phyloP scores from a whole-genome alignment of 1,284 basidiomycete species.

The Golubevia sp. region DNA sequence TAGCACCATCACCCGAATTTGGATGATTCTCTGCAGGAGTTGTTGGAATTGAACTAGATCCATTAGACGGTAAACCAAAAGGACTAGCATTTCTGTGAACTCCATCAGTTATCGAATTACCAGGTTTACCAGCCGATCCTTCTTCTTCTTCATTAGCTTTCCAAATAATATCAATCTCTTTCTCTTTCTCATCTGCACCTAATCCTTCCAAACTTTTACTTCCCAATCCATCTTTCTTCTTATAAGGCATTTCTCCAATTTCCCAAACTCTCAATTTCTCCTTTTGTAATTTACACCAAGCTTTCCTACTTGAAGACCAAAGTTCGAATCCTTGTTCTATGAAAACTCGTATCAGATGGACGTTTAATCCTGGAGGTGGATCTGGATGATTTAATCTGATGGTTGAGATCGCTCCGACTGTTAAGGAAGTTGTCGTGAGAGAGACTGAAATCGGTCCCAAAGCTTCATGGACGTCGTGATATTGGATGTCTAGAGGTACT shows the following conservation, averaged over 20 bases:
- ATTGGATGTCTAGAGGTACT: slow-evolving; percentile 50
- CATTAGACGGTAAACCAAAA: slow-evolving; percentile 31
- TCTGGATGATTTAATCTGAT: slow-evolving; percentile 47
- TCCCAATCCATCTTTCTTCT: slow-evolving; percentile 32
- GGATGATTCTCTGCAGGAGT: slow-evolving; percentile 31
- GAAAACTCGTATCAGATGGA: slow-evolving; percentile 50
- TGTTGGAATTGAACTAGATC: slow-evolving; percentile 24
- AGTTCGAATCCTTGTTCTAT: slow-evolving; percentile 57
- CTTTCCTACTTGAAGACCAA: slow-evolving; percentile 35
- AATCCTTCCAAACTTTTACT: not conserved
- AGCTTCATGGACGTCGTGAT: slow-evolving; percentile 53
- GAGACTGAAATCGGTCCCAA: slow-evolving; percentile 46
- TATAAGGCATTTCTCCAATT: slow-evolving; percentile 52
- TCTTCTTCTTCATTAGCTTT: slow-evolving; percentile 25
- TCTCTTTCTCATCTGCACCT: not conserved
- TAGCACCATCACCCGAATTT: slow-evolving; percentile 2
- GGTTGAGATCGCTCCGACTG: slow-evolving; percentile 50
- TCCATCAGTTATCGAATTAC: slow-evolving; percentile 18
- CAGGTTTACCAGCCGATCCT: slow-evolving; percentile 30
- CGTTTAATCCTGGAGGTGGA: slow-evolving; percentile 47
- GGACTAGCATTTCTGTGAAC: slow-evolving; percentile 25
- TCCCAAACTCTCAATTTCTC: slow-evolving; percentile 58
- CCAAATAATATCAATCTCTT: slow-evolving; percentile 31
- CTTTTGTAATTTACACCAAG: slow-evolving; percentile 43
- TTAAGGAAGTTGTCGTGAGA: slow-evolving; percentile 46